These are phyloP conservation scores for Saururus chinensis DNA, from an alignment of 164 flowering plant genomes.

Conservation along the genomic window DNA sequence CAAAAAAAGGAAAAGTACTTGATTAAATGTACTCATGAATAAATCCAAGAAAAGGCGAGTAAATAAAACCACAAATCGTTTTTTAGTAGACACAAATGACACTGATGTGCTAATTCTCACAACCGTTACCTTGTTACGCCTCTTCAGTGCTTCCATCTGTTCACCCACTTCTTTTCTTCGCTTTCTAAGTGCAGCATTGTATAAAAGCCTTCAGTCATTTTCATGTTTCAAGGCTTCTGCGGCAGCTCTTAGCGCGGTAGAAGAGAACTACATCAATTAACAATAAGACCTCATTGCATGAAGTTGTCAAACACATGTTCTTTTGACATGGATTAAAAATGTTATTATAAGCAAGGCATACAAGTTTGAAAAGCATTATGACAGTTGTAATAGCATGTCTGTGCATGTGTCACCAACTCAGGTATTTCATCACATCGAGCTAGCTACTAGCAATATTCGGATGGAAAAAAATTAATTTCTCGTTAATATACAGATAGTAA, in stretches of 20 bases:
- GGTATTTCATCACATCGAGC: too few species aligned
- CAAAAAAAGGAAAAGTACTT: neutral
- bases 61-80: neutral
- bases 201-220: conserved; percentile 80
- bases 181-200: conserved; percentile 72
- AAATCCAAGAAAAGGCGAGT: neutral
- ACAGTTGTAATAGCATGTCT: too few species aligned
- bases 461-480: too few species aligned
- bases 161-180: conserved; percentile 76
- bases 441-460: too few species aligned
- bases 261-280: conserved; percentile 8
- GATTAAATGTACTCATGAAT: too few species aligned
- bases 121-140: conserved; percentile 44
- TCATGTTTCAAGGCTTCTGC: conserved; percentile 83
- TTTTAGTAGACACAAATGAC: neutral
- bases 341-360: too few species aligned
- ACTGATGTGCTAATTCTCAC: too few species aligned
- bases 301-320: too few species aligned
- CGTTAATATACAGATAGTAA: too few species aligned
- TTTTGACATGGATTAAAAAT: too few species aligned
- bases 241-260: conserved; percentile 88
- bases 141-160: conserved; percentile 38
- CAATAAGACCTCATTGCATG: neutral
- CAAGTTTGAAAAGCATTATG: too few species aligned
- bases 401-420: too few species aligned